Evolutionary conservation across 148 eudicot genomes (phyloP), one percentile per base, ranked within the genome.

Genomic region (Camellia japonica): DNA sequence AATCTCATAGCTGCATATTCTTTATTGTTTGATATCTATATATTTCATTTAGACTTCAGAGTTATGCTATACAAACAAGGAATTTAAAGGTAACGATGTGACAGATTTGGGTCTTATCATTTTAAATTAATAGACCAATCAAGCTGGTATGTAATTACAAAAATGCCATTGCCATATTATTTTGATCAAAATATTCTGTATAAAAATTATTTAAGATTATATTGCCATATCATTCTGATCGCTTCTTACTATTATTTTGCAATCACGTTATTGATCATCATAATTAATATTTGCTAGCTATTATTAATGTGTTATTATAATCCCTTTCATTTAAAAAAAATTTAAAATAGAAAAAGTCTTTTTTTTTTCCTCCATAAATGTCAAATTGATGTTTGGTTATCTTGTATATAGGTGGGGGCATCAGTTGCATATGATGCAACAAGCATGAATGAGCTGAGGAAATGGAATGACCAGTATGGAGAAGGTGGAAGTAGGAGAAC

Each of bases 391-490:
- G 20, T 14, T 5, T 42, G 16, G 7, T 19, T 56, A 43, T 68
- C 72, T 15, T 83, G 64, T 81, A 64, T 66, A 7, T 83, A 96
- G 99, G 99, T 96, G 73, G 98, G 98, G 52, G 91, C 99, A 62
- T 94, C 98, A 15, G 97, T 96, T 77, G 94, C 98, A 9, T 94
- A 87, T 67, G 98, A 96, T 81, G 98, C 99, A 41, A 79, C 95
- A 16, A 94, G 98, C 87, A 94, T 94, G 98, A 96, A 94, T 58
- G 98, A 96, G 89, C 87, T 96, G 73, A 83, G 99, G 68, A 96
- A 96, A 85, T 96, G 99, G 99, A 96, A 96, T 69, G 98, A 96
- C 7, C 95, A 94, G 75, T 96, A 94, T 47, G 99, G 99, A 64
- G 98, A 94, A 87, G 99, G 99, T 41, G 99, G 99, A 89, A 94